A percentile compares a stretch with the other conserved stretches of the same genome.
phyloP scores from a whole-genome alignment of 768 basidiomycete genomes.

The Cyclocybe aegerita region DNA sequence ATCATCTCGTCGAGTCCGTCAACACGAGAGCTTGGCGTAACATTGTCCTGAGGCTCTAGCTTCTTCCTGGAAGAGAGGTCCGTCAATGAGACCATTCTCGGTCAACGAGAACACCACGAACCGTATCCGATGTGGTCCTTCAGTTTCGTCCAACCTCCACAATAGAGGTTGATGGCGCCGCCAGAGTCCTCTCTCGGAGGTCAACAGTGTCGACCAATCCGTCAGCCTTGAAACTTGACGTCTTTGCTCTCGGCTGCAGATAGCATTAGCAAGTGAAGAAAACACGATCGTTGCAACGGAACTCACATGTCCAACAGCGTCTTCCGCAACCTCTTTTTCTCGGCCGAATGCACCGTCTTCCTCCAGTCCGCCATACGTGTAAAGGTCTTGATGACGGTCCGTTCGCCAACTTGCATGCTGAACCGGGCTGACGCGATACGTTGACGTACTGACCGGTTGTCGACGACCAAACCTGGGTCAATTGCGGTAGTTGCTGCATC shows the following conservation, averaged over 20 bases:
- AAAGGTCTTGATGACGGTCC: conserved; percentile 61
- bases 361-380: conserved; percentile 72
- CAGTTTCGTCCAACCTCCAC: conserved; percentile 90
- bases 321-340: conserved; percentile 72
- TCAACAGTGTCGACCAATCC: conserved; percentile 61
- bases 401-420: conserved; percentile 63
- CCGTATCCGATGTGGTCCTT: conserved; percentile 88
- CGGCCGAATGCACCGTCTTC: conserved; percentile 62
- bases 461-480: conserved; percentile 51
- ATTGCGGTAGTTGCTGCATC: conserved; percentile 45
- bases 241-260: conserved; percentile 68
- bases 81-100: background rate
- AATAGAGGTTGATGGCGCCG: conserved; percentile 46
- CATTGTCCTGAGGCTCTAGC: conserved; percentile 61
- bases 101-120: conserved; percentile 25
- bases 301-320: conserved; percentile 70
- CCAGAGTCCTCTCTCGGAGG: conserved; percentile 85
- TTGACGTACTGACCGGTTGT: conserved; percentile 51
- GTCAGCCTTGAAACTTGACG: conserved; percentile 62
- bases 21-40: conserved; percentile 46
- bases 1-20: conserved; percentile 42
- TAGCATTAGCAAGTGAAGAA: background rate
- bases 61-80: conserved; percentile 55
- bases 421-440: conserved; percentile 56
- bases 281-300: background rate